Evolutionary conservation across 202 grass and related monocot genomes (phyloP).

Genomic region (Brachypodium distachyon): DNA sequence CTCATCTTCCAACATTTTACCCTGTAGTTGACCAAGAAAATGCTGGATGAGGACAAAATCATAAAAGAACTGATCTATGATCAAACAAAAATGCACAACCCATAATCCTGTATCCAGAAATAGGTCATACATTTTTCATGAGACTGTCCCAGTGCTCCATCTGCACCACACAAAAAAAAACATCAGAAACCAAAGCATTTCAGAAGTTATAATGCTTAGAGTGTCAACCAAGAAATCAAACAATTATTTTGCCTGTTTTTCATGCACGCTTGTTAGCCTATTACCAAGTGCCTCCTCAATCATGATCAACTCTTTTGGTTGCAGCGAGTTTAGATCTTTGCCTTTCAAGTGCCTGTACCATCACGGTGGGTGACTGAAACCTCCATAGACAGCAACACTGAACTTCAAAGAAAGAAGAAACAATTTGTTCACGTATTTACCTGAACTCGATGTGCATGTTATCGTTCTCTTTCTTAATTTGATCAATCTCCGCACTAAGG

Average conservation of each 20-base stretch:
- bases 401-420: not conserved
- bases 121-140: conserved; percentile 46
- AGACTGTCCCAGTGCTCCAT: conserved; percentile 70
- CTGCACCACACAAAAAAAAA: conserved; percentile 38
- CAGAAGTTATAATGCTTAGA: not conserved
- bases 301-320: conserved; percentile 77
- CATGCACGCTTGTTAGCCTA: conserved; percentile 44
- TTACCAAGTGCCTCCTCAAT: conserved; percentile 80
- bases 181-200: conserved; percentile 20
- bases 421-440: conserved; percentile 8
- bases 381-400: not conserved
- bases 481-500: conserved; percentile 78
- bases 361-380: not conserved
- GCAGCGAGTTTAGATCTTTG: conserved; percentile 90
- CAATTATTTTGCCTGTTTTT: conserved; percentile 46
- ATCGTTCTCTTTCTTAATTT: conserved; percentile 94
- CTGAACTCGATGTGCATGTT: conserved; percentile 97
- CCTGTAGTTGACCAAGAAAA: conserved; percentile 32
- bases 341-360: conserved; percentile 66
- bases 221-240: not conserved
- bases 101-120: not conserved
- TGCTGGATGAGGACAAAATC: not conserved
- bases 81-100: conserved; percentile 3
- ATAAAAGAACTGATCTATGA: not conserved
- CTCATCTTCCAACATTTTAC: conserved; percentile 78